Conservation (phyloP, 2,329 filamentous ascomycete species). For the Cordyceps fumosorosea region DNA sequence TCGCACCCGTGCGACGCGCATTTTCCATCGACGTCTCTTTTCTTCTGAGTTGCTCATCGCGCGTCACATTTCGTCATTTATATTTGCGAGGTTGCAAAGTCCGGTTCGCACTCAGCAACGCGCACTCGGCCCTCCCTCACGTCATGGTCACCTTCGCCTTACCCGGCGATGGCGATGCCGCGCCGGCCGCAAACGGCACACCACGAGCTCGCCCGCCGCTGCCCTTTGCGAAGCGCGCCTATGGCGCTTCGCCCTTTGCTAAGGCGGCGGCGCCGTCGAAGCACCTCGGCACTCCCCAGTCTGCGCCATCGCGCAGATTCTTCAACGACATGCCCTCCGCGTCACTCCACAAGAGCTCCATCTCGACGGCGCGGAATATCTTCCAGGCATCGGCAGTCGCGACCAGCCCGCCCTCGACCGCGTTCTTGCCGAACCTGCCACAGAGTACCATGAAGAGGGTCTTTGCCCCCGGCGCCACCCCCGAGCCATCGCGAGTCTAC, state of each 20-base stretch:
- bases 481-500: slow-evolving; percentile 35
- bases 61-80: not conserved
- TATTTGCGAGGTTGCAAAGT: not conserved
- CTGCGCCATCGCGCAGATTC: slow-evolving; percentile 30
- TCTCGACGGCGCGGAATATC: slow-evolving; percentile 33
- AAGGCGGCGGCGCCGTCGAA: slow-evolving; percentile 18
- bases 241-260: slow-evolving; percentile 31
- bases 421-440: slow-evolving; percentile 42
- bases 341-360: slow-evolving; percentile 30
- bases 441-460: slow-evolving; percentile 40
- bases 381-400: slow-evolving; percentile 34
- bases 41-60: not conserved
- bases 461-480: slow-evolving; percentile 40
- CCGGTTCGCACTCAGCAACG: not conserved
- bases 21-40: not conserved
- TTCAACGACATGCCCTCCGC: slow-evolving; percentile 30
- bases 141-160: slow-evolving; percentile 34
- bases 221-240: slow-evolving; percentile 38
- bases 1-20: slow-evolving; percentile 1
- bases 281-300: slow-evolving; percentile 33
- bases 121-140: not conserved
- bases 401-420: slow-evolving; percentile 25
- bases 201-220: slow-evolving; percentile 34
- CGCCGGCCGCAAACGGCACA: slow-evolving; percentile 26
- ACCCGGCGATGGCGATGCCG: slow-evolving; percentile 29